phyloP scores from a whole-genome alignment of 148 eudicot species.

The Suaeda aralocaspica region DNA sequence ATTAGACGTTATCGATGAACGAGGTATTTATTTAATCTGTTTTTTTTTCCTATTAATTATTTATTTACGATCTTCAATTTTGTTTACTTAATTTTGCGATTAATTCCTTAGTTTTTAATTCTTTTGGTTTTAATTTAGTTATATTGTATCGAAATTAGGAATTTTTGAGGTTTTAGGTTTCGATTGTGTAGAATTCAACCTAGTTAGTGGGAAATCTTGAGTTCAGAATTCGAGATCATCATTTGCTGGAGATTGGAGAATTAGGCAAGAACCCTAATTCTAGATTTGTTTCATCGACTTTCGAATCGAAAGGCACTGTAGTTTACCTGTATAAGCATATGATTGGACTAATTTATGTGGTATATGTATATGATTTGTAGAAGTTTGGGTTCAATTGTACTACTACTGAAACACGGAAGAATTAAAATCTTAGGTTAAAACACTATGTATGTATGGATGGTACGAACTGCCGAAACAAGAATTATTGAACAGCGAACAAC shows the following conservation, averaged over 20 bases:
- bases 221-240: not conserved
- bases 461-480: not conserved
- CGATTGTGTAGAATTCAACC: not conserved
- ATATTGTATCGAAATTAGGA: not conserved
- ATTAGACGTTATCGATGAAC: constrained; percentile 90
- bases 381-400: not conserved
- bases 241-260: not conserved
- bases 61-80: not conserved
- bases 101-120: not conserved
- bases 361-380: not conserved
- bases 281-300: not conserved
- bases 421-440: constrained; percentile 2
- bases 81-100: not conserved
- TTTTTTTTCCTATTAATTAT: not conserved
- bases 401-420: constrained; percentile 13
- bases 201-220: not conserved
- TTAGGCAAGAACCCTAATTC: not conserved
- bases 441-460: not conserved
- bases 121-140: not conserved
- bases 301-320: not conserved
- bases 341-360: not conserved
- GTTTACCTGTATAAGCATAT: too few species aligned
- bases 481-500: not conserved
- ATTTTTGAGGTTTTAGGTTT: not conserved
- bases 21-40: constrained; percentile 43